Base-by-base conservation (phyloP, 2,329 filamentous ascomycete species). In the Beauveria brongniartii region DNA sequence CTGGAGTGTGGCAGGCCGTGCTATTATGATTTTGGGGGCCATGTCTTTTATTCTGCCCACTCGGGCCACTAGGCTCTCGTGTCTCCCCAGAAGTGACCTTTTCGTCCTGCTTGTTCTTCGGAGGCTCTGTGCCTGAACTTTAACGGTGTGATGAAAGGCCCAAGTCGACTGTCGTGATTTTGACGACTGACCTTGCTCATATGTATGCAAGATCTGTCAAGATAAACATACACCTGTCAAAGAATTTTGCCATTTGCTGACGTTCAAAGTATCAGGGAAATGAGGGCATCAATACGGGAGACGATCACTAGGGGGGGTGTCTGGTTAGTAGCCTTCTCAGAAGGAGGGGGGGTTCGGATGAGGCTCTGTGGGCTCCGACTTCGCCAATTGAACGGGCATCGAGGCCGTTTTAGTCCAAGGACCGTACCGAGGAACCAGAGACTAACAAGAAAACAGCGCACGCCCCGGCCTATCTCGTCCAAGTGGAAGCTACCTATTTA, bases 281-380 rank as follows among this genome's bases (percentile, higher is more conserved):
- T 24, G 51, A 54, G 51, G 52, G 26, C 14, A 34, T 7, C 8
- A 28, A 20, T 43, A 26, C 14, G 3, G 26, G 18, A 28, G 14
- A 24, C 12, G 34, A 37, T 12, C 34, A 37, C 30, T 14, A 12
- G 2, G 34, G 30, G 43, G 30, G 44, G 44, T 26, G 55, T 57
- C 20, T 54, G 30, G 7, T 8, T 48, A 41, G 43, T 14, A 24
- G 30, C 20, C 5, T 16, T 10, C 22, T 18, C 14, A 12, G 18
- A 24, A 24, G 24, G 24, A 1, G 24, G 20, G 30, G 44, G 55
- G 28, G 55, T 57, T 26, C 20, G 55, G 55, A 57, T 57, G 55
- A 57, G 55, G 55, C 55, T 57, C 55, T 41, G 55, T 57, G 55
- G 55, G 22, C 30, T 57, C 44, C 30, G 54, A 57, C 28, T 34